Evolutionary conservation across 192 early-diverging fungal genomes (phyloP).

Genomic region (Pilaira anomala): DNA sequence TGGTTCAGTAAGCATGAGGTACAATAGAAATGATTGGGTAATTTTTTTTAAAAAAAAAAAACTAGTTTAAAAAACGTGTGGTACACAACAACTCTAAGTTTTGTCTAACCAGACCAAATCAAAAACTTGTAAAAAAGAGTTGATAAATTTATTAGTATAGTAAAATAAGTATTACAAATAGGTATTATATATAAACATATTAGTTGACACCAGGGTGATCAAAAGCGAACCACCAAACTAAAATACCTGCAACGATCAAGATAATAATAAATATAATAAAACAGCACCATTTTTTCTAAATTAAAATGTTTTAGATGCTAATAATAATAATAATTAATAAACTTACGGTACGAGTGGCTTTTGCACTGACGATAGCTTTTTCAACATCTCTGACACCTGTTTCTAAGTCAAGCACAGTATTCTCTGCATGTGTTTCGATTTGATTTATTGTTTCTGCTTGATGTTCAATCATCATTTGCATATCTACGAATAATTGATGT

Average conservation of each 20-base stretch:
- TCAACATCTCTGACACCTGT: conserved; percentile 62
- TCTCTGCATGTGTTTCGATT: conserved; percentile 64
- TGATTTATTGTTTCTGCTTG: conserved; percentile 72
- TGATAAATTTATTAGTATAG: too few species aligned
- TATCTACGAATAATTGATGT: conserved; percentile 85
- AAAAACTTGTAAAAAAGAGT: too few species aligned
- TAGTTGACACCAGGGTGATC: conserved; percentile 29
- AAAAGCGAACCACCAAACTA: conserved; percentile 39
- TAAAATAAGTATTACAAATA: too few species aligned
- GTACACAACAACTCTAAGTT: too few species aligned
- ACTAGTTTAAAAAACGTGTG: too few species aligned
- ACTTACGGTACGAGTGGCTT: conserved; percentile 34
- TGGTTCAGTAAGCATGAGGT: too few species aligned
- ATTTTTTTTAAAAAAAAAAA: too few species aligned
- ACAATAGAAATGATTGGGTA: too few species aligned
- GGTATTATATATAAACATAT: background rate
- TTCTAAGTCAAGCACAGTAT: conserved; percentile 61
- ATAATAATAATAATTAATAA: background rate
- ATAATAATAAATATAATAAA: conserved; percentile 33
- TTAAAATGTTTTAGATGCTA: background rate
- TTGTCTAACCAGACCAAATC: too few species aligned
- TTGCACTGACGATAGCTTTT: conserved; percentile 52
- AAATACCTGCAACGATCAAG: conserved; percentile 26
- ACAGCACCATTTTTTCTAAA: conserved; percentile 40
- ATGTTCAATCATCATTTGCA: conserved; percentile 76